Evolutionary conservation across 257 asterid genomes (phyloP).

Genomic region (Capsicum pubescens): DNA sequence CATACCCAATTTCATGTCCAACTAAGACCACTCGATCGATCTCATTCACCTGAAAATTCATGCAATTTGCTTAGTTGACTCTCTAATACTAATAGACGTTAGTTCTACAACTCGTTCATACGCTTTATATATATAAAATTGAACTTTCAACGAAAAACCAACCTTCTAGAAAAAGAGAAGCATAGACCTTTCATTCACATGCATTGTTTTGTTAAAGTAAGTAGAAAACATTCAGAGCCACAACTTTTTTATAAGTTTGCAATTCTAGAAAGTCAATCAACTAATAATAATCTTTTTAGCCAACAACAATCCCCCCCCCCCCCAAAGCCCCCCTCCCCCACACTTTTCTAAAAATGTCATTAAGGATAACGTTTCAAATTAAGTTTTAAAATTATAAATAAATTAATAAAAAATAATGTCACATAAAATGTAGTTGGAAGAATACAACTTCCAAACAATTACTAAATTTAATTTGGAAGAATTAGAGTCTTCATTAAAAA

Average conservation of each 20-base stretch:
- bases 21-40: too few species aligned
- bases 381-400: not conserved
- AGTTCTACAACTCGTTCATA: not conserved
- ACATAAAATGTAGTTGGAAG: not conserved
- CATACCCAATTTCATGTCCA: too few species aligned
- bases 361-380: not conserved
- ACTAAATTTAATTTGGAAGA: not conserved
- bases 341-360: too few species aligned
- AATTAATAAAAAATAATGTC: not conserved
- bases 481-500: not conserved
- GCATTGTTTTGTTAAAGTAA: not conserved
- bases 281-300: not conserved
- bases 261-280: not conserved
- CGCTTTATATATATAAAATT: too few species aligned
- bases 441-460: not conserved
- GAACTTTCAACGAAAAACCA: not conserved
- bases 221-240: not conserved
- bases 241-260: slow-evolving; percentile 1
- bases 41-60: not conserved
- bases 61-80: not conserved
- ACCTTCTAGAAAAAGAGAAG: not conserved
- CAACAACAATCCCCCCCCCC: not conserved
- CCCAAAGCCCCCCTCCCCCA: too few species aligned
- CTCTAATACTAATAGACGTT: not conserved
- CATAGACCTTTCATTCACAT: not conserved